Conservation (phyloP, 192 early-diverging fungal genomes). For the Obelidium mucronatum region DNA sequence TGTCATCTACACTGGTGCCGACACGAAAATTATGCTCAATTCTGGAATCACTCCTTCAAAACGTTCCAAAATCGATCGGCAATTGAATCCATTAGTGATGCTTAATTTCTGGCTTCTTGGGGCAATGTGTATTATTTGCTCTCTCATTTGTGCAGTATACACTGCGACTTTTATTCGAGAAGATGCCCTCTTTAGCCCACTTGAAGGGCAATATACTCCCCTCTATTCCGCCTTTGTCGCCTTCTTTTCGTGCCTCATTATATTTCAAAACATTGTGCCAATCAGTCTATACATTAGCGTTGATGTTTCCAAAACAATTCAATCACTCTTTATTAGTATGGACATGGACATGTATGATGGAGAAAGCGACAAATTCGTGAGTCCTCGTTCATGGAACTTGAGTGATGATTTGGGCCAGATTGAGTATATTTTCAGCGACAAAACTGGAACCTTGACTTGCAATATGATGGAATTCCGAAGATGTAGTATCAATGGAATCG, state of each 20-base stretch:
- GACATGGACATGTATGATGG: conserved; percentile 90
- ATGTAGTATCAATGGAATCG: conserved; percentile 84
- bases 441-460: conserved; percentile 94
- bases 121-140: conserved; percentile 59
- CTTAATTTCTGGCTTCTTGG: conserved; percentile 61
- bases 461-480: conserved; percentile 98
- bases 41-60: conserved; percentile 92
- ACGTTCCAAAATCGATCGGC: conserved; percentile 87
- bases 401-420: conserved; percentile 97
- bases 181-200: conserved; percentile 48
- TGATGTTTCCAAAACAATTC: conserved; percentile 89
- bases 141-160: conserved; percentile 52
- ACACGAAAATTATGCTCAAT: conserved; percentile 98
- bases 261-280: conserved; percentile 96
- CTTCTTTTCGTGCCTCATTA: conserved; percentile 79
- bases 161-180: conserved; percentile 51
- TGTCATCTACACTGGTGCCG: conserved; percentile 87
- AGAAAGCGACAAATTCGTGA: conserved; percentile 62
- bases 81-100: conserved; percentile 88
- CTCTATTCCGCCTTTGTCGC: conserved; percentile 50
- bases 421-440: conserved; percentile 96
- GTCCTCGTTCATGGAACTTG: conserved; percentile 88
- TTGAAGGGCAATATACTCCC: conserved; percentile 33
- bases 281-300: conserved; percentile 95
- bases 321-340: conserved; percentile 89